Evolutionary conservation across 352 stramenopile genomes (phyloP).

Genomic region (Globisporangium okanoganense): DNA sequence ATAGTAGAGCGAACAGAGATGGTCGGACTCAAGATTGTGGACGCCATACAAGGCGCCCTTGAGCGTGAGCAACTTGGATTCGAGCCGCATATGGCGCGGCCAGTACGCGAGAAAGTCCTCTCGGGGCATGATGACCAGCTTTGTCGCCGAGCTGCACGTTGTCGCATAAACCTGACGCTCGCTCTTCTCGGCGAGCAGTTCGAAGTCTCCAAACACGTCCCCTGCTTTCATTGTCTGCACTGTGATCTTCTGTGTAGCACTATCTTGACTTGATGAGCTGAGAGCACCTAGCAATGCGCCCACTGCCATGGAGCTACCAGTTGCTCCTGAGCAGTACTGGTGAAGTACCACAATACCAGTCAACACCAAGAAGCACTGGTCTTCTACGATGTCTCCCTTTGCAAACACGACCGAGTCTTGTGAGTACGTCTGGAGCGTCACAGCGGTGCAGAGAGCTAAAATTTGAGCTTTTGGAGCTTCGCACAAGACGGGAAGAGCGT

Average conservation of each 20-base stretch:
- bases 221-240: conserved; percentile 28
- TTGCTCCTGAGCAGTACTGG: conserved; percentile 16
- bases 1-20: conserved; percentile 47
- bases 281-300: background rate
- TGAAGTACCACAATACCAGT: conserved; percentile 33
- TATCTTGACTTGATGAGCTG: background rate
- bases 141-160: conserved; percentile 20
- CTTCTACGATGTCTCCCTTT: conserved; percentile 20
- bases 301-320: background rate
- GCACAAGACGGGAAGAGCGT: conserved; percentile 26
- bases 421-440: conserved; percentile 24
- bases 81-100: conserved; percentile 21
- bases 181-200: conserved; percentile 22
- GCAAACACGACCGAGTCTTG: conserved; percentile 30
- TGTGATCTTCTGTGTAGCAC: conserved; percentile 16
- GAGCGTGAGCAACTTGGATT: conserved; percentile 31
- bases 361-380: conserved; percentile 36
- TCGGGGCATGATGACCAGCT: conserved; percentile 32
- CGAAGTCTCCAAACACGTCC: conserved; percentile 47
- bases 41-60: conserved; percentile 27
- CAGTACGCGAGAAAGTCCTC: conserved; percentile 30
- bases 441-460: conserved; percentile 28
- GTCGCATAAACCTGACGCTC: conserved; percentile 30
- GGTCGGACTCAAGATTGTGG: conserved; percentile 31
- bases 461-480: conserved; percentile 17